Conservation (phyloP, 345 rosid genomes). For the Gossypioides kirkii region DNA sequence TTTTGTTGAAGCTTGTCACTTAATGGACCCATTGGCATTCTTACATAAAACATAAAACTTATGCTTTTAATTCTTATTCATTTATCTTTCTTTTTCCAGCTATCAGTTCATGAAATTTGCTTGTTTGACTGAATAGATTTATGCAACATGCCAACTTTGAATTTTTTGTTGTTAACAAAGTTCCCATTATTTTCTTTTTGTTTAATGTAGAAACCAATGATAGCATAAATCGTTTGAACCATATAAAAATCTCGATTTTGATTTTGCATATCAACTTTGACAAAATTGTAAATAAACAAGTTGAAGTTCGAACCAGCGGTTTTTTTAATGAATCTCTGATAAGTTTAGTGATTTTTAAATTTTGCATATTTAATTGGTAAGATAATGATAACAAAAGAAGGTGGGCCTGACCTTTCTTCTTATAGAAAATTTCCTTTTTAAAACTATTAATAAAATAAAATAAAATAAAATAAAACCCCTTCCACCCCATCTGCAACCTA, state of each 20-base stretch:
- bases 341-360: too few relatives aligned
- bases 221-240: not conserved
- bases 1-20: not conserved
- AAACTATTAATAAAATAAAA: too few relatives aligned
- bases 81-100: not conserved
- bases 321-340: too few relatives aligned
- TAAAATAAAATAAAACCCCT: not conserved
- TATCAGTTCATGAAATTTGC: not conserved
- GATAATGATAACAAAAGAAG: not conserved
- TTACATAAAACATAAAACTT: not conserved
- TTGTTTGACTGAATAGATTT: not conserved
- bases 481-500: slow-evolving; percentile 2
- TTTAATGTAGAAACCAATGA: not conserved
- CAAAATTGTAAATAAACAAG: not conserved
- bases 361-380: not conserved
- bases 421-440: not conserved
- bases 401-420: not conserved
- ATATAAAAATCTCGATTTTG: not conserved
- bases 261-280: not conserved
- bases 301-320: not conserved
- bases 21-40: not conserved
- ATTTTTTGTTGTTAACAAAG: not conserved
- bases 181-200: not conserved
- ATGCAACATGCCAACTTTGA: not conserved
- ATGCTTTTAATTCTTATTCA: not conserved